Percentiles rank a stretch among this genome's conserved stretches.
Conservation (phyloP, 495 filamentous ascomycete species). For the Hypoxylon rickii region DNA sequence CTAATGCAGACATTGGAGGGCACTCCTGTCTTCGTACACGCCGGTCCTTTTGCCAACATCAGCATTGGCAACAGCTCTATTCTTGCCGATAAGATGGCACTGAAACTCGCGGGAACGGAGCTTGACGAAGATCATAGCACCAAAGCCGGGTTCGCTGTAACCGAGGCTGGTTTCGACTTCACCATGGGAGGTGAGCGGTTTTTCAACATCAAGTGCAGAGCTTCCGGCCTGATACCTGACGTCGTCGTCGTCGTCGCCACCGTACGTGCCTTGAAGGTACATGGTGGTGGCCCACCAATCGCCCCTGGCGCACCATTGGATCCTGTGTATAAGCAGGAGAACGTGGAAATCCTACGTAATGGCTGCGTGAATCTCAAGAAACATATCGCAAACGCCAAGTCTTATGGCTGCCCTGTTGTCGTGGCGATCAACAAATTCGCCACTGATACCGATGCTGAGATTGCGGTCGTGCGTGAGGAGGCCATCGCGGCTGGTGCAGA, state of each 20-base stretch:
- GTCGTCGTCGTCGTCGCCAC: conserved; percentile 94
- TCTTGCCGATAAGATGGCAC: conserved; percentile 89
- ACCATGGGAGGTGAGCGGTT: conserved; percentile 99
- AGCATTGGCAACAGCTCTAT: conserved; percentile 95
- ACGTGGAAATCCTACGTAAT: conserved; percentile 83
- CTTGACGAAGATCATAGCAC: conserved; percentile 84
- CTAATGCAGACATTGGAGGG: conserved; percentile 98
- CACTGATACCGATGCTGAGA: conserved; percentile 92
- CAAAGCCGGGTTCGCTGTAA: conserved; percentile 94
- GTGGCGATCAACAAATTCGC: conserved; percentile 97
- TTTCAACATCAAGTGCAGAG: conserved; percentile 99
- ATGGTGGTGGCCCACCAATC: conserved; percentile 93
- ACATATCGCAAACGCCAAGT: conserved; percentile 85
- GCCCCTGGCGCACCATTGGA: conserved; percentile 79
- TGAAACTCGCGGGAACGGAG: conserved; percentile 96
- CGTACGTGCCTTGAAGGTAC: conserved; percentile 92
- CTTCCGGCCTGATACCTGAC: conserved; percentile 89
- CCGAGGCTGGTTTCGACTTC: conserved; percentile 98
- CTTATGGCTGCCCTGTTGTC: conserved; percentile 92
- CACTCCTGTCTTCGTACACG: conserved; percentile 95
- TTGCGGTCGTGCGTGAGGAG: conserved; percentile 85
- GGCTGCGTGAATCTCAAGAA: conserved; percentile 94
- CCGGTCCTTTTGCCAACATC: conserved; percentile 97
- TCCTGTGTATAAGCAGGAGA: conserved; percentile 89
- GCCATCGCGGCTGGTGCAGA: conserved; percentile 90